These are phyloP conservation scores for Rhizoclosmatium globosum DNA, from an alignment of 192 early-diverging fungal genomes.

Conservation along the genomic window DNA sequence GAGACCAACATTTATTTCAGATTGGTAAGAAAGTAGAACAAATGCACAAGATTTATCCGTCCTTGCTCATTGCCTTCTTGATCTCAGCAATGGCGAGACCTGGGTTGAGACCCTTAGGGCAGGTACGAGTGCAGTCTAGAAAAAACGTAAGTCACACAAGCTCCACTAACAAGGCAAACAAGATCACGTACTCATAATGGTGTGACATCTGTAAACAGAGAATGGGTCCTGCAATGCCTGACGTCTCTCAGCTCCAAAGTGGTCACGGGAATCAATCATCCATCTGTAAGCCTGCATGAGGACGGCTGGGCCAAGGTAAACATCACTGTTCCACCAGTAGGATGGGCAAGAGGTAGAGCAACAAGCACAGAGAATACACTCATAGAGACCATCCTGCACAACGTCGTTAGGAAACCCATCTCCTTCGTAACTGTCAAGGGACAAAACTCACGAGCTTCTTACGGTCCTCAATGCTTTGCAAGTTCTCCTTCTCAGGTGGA, in stretches of 20 bases:
- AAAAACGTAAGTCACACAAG: background rate
- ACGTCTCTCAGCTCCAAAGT: conserved; percentile 86
- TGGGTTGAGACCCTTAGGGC: conserved; percentile 99
- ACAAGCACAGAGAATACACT: conserved; percentile 98
- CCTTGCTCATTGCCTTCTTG: conserved; percentile 89
- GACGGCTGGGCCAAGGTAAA: conserved; percentile 94
- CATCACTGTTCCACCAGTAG: conserved; percentile 94
- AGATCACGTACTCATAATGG: conserved; percentile 78
- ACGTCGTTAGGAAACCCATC: background rate
- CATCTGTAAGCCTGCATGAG: conserved; percentile 98
- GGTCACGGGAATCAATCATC: conserved; percentile 98
- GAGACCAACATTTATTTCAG: too few species aligned
- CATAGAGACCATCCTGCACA: conserved; percentile 88
- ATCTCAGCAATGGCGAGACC: conserved; percentile 96
- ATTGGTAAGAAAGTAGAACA: too few species aligned
- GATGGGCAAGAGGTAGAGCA: conserved; percentile 95
- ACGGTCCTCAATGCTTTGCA: conserved; percentile 92
- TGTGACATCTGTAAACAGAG: conserved; percentile 99
- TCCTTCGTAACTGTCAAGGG: too few species aligned
- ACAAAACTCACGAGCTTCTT: conserved; percentile 74
- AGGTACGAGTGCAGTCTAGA: conserved; percentile 91
- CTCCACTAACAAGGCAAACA: background rate
- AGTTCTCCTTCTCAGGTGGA: conserved; percentile 80
- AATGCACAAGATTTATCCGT: conserved; percentile 36
- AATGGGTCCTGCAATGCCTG: conserved; percentile 91